Base-by-base conservation (phyloP, 768 basidiomycete species). In the Auricularia heimuer region DNA sequence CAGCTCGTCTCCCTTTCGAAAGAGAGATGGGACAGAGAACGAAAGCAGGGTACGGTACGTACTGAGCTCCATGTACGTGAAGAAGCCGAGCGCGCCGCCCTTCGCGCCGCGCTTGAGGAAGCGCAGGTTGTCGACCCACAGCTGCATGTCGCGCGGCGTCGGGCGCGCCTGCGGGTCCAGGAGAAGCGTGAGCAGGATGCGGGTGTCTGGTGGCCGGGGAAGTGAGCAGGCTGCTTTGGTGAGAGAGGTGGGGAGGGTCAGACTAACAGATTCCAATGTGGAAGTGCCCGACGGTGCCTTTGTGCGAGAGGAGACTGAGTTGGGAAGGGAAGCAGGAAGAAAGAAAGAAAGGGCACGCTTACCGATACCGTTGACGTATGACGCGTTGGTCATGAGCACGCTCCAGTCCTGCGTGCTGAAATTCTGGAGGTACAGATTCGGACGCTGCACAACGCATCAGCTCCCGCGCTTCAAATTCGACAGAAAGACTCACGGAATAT, bases 41-140 rank as follows among this genome's bases (percentile, higher is more conserved):
- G 2, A 29, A 29, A 29, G 29, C 29, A 29, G 29, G 29, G 29
- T 29, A 29, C 2, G n/a, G n/a, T 4, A 77, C 81, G 67, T 65
- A 82, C 81, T 80, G 37, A 83, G 77, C 65, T 84, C 83, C 72
- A 80, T 77, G 69, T 83, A 83, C 4, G 82, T 84, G 74, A 84
- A 85, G 77, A 84, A 83, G 1, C 79, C 77, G 0, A 85, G 72
- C 0, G 81, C 79, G 14, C 81, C 79, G 6, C 78, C 77, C 0
- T 75, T 75, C 1, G 81, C 80, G 61, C 81, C 80, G 21, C 75
- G 74, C 73, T 84, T 83, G 70, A 84, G 68, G 71, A 79, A 83
- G 21, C 80, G 76, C 35, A 83, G 71, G 36, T 77, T 74, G 70
- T 83, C 82, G 35, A 85, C 83, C 83, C 83, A 84, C 12, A 83